phyloP scores from a whole-genome alignment of 352 stramenopile species.

The Poterioochromonas sp. region DNA sequence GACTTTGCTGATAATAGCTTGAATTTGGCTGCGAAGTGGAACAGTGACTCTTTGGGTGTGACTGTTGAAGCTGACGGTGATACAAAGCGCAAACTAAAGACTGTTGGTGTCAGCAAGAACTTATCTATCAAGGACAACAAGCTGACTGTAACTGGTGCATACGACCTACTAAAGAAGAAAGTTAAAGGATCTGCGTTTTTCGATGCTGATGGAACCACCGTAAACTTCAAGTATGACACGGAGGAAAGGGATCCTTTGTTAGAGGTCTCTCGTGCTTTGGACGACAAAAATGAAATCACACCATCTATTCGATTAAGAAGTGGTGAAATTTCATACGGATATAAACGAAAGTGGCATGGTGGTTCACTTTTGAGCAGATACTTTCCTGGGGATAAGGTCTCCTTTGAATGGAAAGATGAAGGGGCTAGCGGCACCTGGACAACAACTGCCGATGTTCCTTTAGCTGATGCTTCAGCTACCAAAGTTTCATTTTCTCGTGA shows the following conservation, averaged over 20 bases:
- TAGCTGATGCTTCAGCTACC: not conserved
- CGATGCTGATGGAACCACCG: not conserved
- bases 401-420: conserved; percentile 15
- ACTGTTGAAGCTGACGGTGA: not conserved
- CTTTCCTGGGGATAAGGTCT: conserved; percentile 6
- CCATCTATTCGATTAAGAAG: not conserved
- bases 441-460: not conserved
- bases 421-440: not conserved
- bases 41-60: not conserved
- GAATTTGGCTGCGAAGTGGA: not conserved
- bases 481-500: conserved; percentile 14
- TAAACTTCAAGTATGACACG: not conserved
- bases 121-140: not conserved
- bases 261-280: not conserved
- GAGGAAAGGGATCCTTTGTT: not conserved
- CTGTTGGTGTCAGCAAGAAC: not conserved
- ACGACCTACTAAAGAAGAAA: conserved; percentile 6
- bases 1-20: not conserved
- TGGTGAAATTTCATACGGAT: conserved; percentile 3
- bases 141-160: not conserved
- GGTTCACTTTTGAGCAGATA: not conserved
- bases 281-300: not conserved
- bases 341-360: not conserved
- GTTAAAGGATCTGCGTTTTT: not conserved
- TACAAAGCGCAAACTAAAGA: not conserved